Evolutionary conservation across 805 yeast genomes (phyloP).

Genomic region (Suhomyces pyralidae): DNA sequence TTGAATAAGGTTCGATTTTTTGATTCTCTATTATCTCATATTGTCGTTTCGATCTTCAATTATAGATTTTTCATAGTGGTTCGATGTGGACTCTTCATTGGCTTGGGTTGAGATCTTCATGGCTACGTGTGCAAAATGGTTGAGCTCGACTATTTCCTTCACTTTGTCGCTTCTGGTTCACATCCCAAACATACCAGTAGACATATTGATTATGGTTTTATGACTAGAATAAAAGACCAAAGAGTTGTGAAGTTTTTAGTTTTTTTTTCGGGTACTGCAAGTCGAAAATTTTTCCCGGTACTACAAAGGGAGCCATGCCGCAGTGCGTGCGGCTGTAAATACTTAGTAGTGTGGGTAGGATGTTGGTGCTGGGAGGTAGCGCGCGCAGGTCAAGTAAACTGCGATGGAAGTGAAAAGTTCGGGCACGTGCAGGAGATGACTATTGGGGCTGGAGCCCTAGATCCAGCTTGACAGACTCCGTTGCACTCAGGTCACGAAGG

Average conservation of each 20-base stretch:
- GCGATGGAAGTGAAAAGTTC: background rate
- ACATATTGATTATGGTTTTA: conserved; percentile 14
- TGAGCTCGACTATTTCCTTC: background rate
- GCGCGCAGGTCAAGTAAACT: background rate
- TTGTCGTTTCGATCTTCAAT: background rate
- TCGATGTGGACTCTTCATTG: background rate
- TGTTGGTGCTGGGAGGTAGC: background rate
- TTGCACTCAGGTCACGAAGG: background rate
- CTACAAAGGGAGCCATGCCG: background rate
- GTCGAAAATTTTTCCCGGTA: conserved; percentile 6
- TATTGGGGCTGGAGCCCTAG: conserved; percentile 3
- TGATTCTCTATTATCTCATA: background rate
- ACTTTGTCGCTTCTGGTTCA: background rate
- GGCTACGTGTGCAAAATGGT: background rate
- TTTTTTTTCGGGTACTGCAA: conserved; percentile 5
- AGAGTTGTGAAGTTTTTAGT: conserved; percentile 6
- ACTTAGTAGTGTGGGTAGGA: background rate
- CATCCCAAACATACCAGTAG: conserved; percentile 15
- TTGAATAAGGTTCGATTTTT: background rate
- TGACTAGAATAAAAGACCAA: conserved; percentile 11
- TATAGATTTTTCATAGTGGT: background rate
- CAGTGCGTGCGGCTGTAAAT: conserved; percentile 5
- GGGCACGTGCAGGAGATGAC: background rate
- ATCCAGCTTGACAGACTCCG: background rate
- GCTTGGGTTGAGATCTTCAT: background rate